Evolutionary conservation across 1,139 yeast species (phyloP).

Genomic region (Sugiyamaella japonica): DNA sequence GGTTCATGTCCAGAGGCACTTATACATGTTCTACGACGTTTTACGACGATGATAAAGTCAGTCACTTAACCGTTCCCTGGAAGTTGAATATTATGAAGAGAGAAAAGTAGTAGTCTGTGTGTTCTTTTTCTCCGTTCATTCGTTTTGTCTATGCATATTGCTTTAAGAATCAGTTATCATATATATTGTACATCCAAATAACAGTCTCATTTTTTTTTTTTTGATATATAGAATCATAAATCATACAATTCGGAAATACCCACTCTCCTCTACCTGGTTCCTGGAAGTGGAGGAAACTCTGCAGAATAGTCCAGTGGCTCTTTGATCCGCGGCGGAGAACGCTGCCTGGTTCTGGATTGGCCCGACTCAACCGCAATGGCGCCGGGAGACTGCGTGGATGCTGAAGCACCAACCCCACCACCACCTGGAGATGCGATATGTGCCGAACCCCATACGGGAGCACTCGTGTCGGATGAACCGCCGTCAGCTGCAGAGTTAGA

Average conservation of each 20-base stretch:
- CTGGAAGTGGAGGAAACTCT: slow-evolving; percentile 7
- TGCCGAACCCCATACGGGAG: too few relatives aligned
- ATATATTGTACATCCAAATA: neutral
- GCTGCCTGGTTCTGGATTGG: neutral
- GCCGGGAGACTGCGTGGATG: too few relatives aligned
- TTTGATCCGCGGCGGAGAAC: too few relatives aligned
- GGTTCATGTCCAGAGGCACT: slow-evolving; percentile 82
- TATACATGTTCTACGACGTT: slow-evolving; percentile 81
- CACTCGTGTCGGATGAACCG: too few relatives aligned
- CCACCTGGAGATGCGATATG: too few relatives aligned
- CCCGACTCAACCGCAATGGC: too few relatives aligned
- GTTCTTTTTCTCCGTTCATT: slow-evolving; percentile 5
- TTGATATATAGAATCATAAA: neutral
- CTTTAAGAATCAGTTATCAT: neutral
- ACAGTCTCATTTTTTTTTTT: neutral
- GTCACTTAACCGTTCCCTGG: slow-evolving; percentile 82
- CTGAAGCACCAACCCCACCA: too few relatives aligned
- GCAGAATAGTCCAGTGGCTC: slow-evolving; percentile 3
- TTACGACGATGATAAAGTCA: slow-evolving; percentile 80
- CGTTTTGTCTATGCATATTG: neutral
- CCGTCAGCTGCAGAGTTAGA: too few relatives aligned
- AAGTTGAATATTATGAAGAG: slow-evolving; percentile 70
- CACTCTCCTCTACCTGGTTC: neutral
- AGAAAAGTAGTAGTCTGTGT: neutral
- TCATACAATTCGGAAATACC: too few relatives aligned